Evolutionary conservation across 2,329 filamentous ascomycete species (phyloP).

Genomic region (Raffaelea albimanens): DNA sequence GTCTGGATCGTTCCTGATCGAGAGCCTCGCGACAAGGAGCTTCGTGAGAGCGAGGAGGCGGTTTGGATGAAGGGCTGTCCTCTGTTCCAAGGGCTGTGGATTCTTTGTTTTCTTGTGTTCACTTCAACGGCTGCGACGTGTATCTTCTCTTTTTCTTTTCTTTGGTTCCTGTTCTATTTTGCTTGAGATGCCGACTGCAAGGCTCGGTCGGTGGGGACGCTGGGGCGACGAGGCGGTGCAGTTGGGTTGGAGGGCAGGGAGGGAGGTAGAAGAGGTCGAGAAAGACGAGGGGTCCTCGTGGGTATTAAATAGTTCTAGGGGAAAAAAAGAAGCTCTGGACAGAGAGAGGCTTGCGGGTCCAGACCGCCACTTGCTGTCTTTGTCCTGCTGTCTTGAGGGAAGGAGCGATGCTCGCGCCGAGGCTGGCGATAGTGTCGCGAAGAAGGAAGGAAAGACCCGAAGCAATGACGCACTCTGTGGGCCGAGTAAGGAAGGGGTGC

Average conservation of each 20-base stretch:
- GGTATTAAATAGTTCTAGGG: not conserved
- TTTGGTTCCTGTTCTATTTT: not conserved
- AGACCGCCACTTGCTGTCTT: no score
- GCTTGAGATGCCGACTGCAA: not conserved
- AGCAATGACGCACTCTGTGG: no score
- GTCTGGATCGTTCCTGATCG: no score
- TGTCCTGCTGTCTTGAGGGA: no score
- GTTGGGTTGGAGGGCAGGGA: not conserved
- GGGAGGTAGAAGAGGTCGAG: not conserved
- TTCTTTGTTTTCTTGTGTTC: not conserved
- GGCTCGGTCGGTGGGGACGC: no score
- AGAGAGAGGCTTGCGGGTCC: not conserved
- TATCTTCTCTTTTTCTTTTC: not conserved
- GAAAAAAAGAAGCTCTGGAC: not conserved
- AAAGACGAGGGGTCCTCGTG: no score
- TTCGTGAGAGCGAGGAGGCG: not conserved
- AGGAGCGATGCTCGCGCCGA: no score
- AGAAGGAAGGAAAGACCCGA: no score
- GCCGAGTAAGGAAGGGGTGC: no score
- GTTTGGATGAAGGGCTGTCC: not conserved
- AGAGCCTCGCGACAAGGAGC: no score
- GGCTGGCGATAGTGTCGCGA: no score
- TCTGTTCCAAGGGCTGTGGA: not conserved
- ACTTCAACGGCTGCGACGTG: no score
- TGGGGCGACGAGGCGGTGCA: not conserved